These are phyloP conservation scores for Multifurca ochricompacta DNA, from an alignment of 768 basidiomycete species.

Conservation along the genomic window DNA sequence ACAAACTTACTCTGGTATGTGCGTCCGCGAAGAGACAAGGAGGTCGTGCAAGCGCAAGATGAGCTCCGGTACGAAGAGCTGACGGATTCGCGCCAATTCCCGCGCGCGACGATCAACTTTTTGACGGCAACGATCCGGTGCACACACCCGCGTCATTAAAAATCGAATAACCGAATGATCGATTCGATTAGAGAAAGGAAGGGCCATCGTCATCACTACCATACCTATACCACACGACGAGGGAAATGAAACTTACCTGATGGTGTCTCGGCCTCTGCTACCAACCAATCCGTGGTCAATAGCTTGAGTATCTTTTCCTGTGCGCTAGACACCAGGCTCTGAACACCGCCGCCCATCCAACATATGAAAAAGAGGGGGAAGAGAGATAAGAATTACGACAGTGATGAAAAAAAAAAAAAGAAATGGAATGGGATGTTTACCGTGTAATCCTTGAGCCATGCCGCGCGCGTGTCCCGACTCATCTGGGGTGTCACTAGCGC, in stretches of 20 bases:
- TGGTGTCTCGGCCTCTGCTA: slow-evolving; percentile 39
- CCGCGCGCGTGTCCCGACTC: slow-evolving; percentile 48
- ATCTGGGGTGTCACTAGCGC: slow-evolving; percentile 48
- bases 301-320: slow-evolving; percentile 60
- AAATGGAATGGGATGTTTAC: slow-evolving; percentile 30
- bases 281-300: slow-evolving; percentile 72
- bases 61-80: slow-evolving; percentile 85
- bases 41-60: slow-evolving; percentile 77
- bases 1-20: slow-evolving; percentile 55
- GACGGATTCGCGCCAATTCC: slow-evolving; percentile 75
- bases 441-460: slow-evolving; percentile 61
- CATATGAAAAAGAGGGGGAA: too few relatives aligned
- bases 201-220: too few relatives aligned
- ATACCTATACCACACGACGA: too few relatives aligned
- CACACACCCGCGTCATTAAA: too few relatives aligned
- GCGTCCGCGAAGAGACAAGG: slow-evolving; percentile 53
- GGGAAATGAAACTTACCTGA: not conserved
- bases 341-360: not conserved
- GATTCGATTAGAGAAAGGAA: too few relatives aligned
- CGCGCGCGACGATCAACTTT: slow-evolving; percentile 46
- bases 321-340: slow-evolving; percentile 57
- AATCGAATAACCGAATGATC: too few relatives aligned
- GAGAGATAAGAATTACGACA: not conserved
- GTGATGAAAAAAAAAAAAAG: not conserved
- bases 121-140: not conserved